Percentiles rank a stretch among this genome's conserved stretches.
These are phyloP conservation scores for Piloderma croceum DNA, from an alignment of 768 basidiomycete species.

Conservation along the genomic window DNA sequence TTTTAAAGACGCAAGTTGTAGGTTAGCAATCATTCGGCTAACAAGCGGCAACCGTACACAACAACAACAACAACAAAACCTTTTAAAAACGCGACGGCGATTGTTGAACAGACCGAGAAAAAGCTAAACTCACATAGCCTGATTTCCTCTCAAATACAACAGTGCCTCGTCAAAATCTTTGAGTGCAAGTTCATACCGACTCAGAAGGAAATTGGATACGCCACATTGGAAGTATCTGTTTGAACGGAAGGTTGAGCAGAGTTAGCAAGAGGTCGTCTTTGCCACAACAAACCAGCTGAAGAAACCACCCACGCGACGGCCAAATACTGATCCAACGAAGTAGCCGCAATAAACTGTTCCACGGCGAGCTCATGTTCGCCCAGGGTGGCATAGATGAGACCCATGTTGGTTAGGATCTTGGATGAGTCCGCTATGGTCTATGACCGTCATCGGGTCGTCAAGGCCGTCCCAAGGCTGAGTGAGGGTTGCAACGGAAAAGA, in stretches of 20 bases:
- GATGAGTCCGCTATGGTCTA: slow-evolving; percentile 79
- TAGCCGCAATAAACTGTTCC: slow-evolving; percentile 74
- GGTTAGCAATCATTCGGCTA: no score
- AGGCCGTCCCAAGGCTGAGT: slow-evolving; percentile 5
- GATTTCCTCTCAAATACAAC: slow-evolving; percentile 76
- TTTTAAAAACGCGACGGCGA: no score
- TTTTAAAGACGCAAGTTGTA: no score
- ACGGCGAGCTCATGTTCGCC: slow-evolving; percentile 86
- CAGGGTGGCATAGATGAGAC: slow-evolving; percentile 86
- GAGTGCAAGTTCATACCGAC: slow-evolving; percentile 66
- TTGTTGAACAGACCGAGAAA: no score
- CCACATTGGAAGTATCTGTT: slow-evolving; percentile 87
- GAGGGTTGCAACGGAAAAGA: not conserved
- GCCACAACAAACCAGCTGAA: not conserved
- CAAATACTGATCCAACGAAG: slow-evolving; percentile 73
- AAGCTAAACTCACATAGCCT: slow-evolving; percentile 59
- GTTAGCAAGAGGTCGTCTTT: no score
- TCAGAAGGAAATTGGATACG: slow-evolving; percentile 84
- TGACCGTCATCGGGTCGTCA: slow-evolving; percentile 3
- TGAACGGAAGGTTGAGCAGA: no score
- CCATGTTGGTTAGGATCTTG: slow-evolving; percentile 91
- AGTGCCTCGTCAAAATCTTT: slow-evolving; percentile 83
- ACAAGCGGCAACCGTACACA: no score
- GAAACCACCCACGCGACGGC: slow-evolving; percentile 81
- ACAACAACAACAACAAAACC: no score